Percentiles rank a stretch among this genome's conserved stretches.
These are phyloP conservation scores for Tilletia horrida DNA, from an alignment of 1,284 basidiomycete species.

Conservation along the genomic window DNA sequence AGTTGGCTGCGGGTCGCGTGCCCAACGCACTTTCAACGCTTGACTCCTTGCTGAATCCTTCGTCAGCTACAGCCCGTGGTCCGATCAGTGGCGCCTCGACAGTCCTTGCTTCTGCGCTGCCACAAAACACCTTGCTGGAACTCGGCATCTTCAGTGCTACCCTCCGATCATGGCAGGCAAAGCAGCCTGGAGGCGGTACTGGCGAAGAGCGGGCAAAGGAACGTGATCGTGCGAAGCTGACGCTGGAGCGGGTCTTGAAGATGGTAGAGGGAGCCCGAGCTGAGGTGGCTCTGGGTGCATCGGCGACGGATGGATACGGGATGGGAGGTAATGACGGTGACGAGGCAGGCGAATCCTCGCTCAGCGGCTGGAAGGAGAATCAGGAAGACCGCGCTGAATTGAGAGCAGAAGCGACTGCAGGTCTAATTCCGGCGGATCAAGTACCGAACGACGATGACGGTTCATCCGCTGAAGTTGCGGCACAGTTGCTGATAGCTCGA, in stretches of 20 bases:
- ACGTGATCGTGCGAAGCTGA: conserved; percentile 9
- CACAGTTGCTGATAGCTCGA: not conserved
- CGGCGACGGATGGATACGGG: conserved; percentile 7
- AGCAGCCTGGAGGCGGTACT: not conserved
- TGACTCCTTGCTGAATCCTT: conserved; percentile 19
- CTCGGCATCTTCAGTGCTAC: conserved; percentile 8
- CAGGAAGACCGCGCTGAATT: conserved; percentile 6
- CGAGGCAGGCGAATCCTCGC: not conserved
- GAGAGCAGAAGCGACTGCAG: conserved; percentile 4
- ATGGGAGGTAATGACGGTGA: conserved; percentile 11
- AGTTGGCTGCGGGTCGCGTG: conserved; percentile 33
- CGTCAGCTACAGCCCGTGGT: not conserved
- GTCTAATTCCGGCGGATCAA: conserved; percentile 1
- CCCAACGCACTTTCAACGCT: conserved; percentile 37
- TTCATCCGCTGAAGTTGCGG: not conserved
- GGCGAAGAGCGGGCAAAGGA: conserved; percentile 10
- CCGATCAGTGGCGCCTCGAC: not conserved
- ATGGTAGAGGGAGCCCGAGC: conserved; percentile 15
- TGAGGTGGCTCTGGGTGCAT: not conserved
- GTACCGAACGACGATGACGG: conserved; percentile 4
- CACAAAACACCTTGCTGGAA: conserved; percentile 14
- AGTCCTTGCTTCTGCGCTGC: conserved; percentile 1
- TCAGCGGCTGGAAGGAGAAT: conserved; percentile 5
- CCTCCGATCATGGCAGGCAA: conserved; percentile 1
- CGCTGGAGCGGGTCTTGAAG: conserved; percentile 12